Conservation (phyloP, 192 early-diverging fungal species). For the Coemansia sp. region DNA sequence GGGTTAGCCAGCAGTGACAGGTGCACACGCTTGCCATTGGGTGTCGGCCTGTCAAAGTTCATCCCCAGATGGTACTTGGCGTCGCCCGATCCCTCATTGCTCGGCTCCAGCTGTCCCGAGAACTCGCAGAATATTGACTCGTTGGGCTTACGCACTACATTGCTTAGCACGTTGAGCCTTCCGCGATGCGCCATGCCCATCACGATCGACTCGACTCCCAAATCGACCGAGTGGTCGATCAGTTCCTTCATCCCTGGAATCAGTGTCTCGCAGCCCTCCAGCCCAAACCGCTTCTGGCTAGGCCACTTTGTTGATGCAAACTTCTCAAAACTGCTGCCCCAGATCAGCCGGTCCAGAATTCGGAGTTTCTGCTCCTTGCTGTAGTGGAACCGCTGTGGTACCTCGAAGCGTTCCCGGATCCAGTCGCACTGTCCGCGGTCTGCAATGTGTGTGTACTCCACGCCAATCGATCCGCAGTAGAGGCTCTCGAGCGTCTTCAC, state of each 20-base stretch:
- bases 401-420: conserved; percentile 90
- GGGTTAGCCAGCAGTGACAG: conserved; percentile 98
- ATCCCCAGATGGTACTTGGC: conserved; percentile 91
- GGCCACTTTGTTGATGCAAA: conserved; percentile 97
- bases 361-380: conserved; percentile 84
- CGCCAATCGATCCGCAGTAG: conserved; percentile 92
- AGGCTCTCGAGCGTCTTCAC: conserved; percentile 75
- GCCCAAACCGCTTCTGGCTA: conserved; percentile 95
- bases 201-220: conserved; percentile 91
- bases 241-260: conserved; percentile 98
- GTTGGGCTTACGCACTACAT: conserved; percentile 98
- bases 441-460: conserved; percentile 98
- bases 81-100: conserved; percentile 95
- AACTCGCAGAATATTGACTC: conserved; percentile 99
- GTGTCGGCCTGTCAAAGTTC: conserved; percentile 96
- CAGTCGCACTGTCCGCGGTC: conserved; percentile 96
- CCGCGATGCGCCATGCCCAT: conserved; percentile 99
- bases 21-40: conserved; percentile 95
- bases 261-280: conserved; percentile 95
- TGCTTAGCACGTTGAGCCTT: conserved; percentile 95
- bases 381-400: conserved; percentile 86
- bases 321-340: conserved; percentile 95
- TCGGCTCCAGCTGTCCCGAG: conserved; percentile 79
- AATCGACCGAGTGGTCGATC: conserved; percentile 94
- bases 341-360: conserved; percentile 95